Evolutionary conservation across 2,329 filamentous ascomycete species (phyloP), one percentile per base, ranked within the genome.

Genomic region (Cytospora chrysosperma): DNA sequence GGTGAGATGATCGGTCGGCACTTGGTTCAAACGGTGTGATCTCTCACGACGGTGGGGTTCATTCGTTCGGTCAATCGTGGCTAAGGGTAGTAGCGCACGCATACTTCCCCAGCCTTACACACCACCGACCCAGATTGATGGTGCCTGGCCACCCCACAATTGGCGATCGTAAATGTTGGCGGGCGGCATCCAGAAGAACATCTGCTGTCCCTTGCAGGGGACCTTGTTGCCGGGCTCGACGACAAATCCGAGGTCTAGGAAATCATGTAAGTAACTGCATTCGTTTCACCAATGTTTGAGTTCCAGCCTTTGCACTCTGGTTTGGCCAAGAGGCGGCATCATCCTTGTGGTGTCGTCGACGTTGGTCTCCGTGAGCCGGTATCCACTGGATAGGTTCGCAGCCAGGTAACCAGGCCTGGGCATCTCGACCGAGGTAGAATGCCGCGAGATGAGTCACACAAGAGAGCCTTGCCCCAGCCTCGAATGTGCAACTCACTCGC

Each of bases 271-370:
- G 61, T 53, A 65, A 40, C 26, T 50, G 43, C 50, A 34, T 37
- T 52, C 64, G 51, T 30, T 49, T 37, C 27, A 51, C 17, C n/a
- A 40, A 50, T 7, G 9, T 43, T 26, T 53, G 27, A 51, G 32
- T 17, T 34, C 30, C 26, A 40, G 49, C 32, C 13, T 55, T 32
- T n/a, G 28, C 27, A 30, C n/a, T 55, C 21, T 49, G 37, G 27
- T 49, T 19, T 26, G 40, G 40, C 58, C 54, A 37, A 37, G 37
- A 59, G 61, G 64, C 64, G 61, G 64, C 64, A 61, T 61, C 64
- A 64, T 43, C 61, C 61, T 65, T 66, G 61, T 64, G 64, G 62
- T 64, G 64, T 61, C 64, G 61, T 66, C 64, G 56, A 54, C 34
- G 55, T 32, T 50, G 49, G 54, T 59, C 50, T 53, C 56, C 49